phyloP scores from a whole-genome alignment of 306 rosid genomes.

The Prosopis cineraria region DNA sequence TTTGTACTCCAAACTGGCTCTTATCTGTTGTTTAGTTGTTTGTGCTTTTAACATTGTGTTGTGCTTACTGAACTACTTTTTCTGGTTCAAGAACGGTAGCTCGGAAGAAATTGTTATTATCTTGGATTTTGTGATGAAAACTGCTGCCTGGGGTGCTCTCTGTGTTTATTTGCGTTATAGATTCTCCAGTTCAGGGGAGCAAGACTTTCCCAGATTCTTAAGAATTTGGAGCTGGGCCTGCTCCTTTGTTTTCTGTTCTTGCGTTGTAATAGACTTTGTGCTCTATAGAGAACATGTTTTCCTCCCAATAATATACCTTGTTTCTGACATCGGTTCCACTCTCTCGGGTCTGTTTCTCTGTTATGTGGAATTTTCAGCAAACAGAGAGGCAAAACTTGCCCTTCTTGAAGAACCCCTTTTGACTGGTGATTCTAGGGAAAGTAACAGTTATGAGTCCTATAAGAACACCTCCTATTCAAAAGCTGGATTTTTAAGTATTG shows the following conservation, averaged over 20 bases:
- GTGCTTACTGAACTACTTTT: slow-evolving; percentile 51
- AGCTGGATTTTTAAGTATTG: slow-evolving; percentile 73
- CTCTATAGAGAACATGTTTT: slow-evolving; percentile 31
- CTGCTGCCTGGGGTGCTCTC: slow-evolving; percentile 53
- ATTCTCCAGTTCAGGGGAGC: slow-evolving; percentile 22
- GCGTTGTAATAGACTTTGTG: slow-evolving; percentile 48
- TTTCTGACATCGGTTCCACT: slow-evolving; percentile 51
- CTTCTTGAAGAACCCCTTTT: slow-evolving; percentile 71
- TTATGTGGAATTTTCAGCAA: slow-evolving; percentile 41
- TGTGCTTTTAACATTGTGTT: slow-evolving; percentile 46
- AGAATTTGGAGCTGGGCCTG: slow-evolving; percentile 60
- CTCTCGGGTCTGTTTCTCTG: slow-evolving; percentile 50
- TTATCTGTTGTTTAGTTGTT: slow-evolving; percentile 34
- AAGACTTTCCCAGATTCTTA: slow-evolving; percentile 38
- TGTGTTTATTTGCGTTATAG: slow-evolving; percentile 44
- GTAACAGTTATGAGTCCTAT: slow-evolving; percentile 33
- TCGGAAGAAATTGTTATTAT: slow-evolving; percentile 42
- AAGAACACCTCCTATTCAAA: slow-evolving; percentile 48
- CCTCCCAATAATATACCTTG: slow-evolving; percentile 44
- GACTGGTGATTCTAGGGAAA: slow-evolving; percentile 44
- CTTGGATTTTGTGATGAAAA: slow-evolving; percentile 51
- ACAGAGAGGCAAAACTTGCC: slow-evolving; percentile 37
- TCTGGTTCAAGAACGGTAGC: slow-evolving; percentile 46
- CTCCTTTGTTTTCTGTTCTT: slow-evolving; percentile 50
- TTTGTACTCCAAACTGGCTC: slow-evolving; percentile 31